Percentiles rank a stretch among this genome's conserved stretches.
Evolutionary conservation across 2,329 filamentous ascomycete species (phyloP).

Genomic region (Phoma sp.): DNA sequence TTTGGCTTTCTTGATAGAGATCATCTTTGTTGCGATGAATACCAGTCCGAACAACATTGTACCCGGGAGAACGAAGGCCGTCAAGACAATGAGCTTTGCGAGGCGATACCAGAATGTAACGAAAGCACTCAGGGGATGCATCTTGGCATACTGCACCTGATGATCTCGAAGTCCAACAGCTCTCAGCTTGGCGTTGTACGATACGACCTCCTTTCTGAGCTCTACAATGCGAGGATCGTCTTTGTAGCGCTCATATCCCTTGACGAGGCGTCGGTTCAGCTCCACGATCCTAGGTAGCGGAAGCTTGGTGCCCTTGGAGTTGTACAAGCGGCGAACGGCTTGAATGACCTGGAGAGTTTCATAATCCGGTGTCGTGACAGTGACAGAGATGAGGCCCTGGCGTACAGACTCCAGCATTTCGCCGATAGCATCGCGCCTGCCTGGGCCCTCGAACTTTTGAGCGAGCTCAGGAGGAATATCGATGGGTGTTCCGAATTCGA

Average conservation of each 20-base stretch:
- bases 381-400: constrained; percentile 83
- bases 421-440: constrained; percentile 80
- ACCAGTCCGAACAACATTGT: constrained; percentile 75
- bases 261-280: constrained; percentile 86
- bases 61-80: constrained; percentile 83
- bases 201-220: constrained; percentile 75
- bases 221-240: constrained; percentile 82
- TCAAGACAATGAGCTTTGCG: constrained; percentile 75
- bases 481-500: constrained; percentile 91
- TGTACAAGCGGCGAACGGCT: constrained; percentile 90
- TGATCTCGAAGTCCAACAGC: constrained; percentile 90
- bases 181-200: constrained; percentile 86
- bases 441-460: constrained; percentile 77
- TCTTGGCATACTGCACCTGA: constrained; percentile 89
- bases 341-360: constrained; percentile 91
- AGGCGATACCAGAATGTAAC: constrained; percentile 80
- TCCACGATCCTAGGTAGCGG: constrained; percentile 92
- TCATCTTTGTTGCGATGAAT: constrained; percentile 46
- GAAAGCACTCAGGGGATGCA: constrained; percentile 77
- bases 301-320: constrained; percentile 90
- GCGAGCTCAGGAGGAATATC: constrained; percentile 84
- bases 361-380: constrained; percentile 90
- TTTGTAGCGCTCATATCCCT: constrained; percentile 92
- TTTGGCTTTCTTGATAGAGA: constrained; percentile 46
- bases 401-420: constrained; percentile 86